phyloP scores from a whole-genome alignment of 2,329 filamentous ascomycete genomes.

The Colletotrichum sojae region DNA sequence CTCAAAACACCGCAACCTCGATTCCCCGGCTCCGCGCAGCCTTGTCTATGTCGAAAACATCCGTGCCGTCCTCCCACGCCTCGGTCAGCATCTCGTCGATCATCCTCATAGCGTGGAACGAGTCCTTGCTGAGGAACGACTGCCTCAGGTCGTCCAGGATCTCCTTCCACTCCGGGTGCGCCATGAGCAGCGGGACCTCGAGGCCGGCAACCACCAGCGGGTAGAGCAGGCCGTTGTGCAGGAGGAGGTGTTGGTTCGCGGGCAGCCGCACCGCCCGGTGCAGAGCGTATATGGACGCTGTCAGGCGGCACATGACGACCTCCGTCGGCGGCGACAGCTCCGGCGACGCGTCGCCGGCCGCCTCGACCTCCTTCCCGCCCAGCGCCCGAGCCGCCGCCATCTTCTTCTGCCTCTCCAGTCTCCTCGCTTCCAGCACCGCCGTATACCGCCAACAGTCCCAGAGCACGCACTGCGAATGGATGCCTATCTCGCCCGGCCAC shows the following conservation, averaged over 20 bases:
- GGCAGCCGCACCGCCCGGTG: slow-evolving; percentile 39
- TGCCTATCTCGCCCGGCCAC: slow-evolving; percentile 47
- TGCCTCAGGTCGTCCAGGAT: slow-evolving; percentile 23
- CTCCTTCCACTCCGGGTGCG: slow-evolving; percentile 41
- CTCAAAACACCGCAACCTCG: slow-evolving; percentile 42
- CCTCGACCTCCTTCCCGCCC: too few relatives aligned
- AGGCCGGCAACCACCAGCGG: slow-evolving; percentile 46
- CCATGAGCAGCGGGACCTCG: slow-evolving; percentile 43
- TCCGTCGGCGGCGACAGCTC: slow-evolving; percentile 35
- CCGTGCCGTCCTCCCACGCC: slow-evolving; percentile 31
- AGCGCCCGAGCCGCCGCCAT: background rate
- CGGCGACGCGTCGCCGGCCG: background rate
- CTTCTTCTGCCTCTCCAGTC: slow-evolving; percentile 16
- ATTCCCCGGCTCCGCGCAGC: slow-evolving; percentile 31
- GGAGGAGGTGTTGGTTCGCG: slow-evolving; percentile 42
- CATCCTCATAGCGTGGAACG: slow-evolving; percentile 16
- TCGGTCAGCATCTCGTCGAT: slow-evolving; percentile 30
- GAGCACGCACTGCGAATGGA: slow-evolving; percentile 46
- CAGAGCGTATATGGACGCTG: slow-evolving; percentile 46
- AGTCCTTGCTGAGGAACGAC: slow-evolving; percentile 22
- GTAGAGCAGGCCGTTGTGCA: slow-evolving; percentile 46
- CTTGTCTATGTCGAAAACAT: slow-evolving; percentile 36
- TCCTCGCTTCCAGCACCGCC: slow-evolving; percentile 44
- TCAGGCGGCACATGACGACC: slow-evolving; percentile 44
- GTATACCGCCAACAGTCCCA: slow-evolving; percentile 48